Evolutionary conservation across 305 asterid species (phyloP).

Genomic region (Withania somnifera): DNA sequence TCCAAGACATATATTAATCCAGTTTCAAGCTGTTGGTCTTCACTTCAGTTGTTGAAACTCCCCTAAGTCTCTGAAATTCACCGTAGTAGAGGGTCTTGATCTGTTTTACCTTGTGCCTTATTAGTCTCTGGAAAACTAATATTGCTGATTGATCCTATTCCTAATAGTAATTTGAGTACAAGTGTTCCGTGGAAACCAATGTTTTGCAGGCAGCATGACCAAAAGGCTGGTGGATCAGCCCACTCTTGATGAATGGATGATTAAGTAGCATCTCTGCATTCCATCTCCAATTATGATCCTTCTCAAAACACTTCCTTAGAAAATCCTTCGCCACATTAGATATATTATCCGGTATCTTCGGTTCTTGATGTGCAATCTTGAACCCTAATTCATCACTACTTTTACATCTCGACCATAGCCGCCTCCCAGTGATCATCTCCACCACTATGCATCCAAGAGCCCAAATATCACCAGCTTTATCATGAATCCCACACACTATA

Average conservation of each 20-base stretch:
- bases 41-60: no score
- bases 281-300: background rate
- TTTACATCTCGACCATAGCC: background rate
- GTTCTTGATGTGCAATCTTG: background rate
- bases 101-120: background rate
- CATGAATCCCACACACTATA: background rate
- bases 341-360: background rate
- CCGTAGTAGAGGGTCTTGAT: no score
- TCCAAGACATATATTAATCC: no score
- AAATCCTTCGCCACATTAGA: background rate
- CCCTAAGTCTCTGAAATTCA: no score
- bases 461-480: conserved; percentile 3
- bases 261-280: background rate
- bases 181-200: background rate
- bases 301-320: background rate
- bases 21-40: no score
- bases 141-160: background rate
- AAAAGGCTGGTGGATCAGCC: background rate
- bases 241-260: conserved; percentile 3
- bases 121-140: background rate
- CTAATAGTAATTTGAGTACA: background rate
- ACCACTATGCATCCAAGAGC: conserved; percentile 2
- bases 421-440: conserved; percentile 9
- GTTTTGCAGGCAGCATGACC: background rate
- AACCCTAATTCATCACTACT: background rate